Evolutionary conservation across 257 asterid genomes (phyloP), one percentile per base, ranked within the genome.

Genomic region (Paulownia fortunei): DNA sequence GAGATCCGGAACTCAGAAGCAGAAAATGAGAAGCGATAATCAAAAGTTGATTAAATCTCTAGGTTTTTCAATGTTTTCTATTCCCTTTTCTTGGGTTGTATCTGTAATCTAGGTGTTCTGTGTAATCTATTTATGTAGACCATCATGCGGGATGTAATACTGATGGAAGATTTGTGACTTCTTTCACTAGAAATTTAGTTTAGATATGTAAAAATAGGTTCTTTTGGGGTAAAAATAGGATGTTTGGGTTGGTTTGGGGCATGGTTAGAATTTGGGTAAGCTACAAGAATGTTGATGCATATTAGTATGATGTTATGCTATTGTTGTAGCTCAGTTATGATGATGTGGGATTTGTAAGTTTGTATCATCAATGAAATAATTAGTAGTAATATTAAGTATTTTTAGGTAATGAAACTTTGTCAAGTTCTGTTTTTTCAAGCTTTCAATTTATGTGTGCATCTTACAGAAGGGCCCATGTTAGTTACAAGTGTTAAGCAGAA

Each of bases 1-100:
- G 81, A 54, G 72, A 26, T 67, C 82, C 23, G 80, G 68, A 59
- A n/a, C 30, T 61, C 55, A 51, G 15, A 74, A 59, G 73, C 54
- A 47, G 26, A 55, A 41, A 59, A 11, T 51, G 16, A 9, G 73
- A 59, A 72, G 78, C 61, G 36, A 51, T 64, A 58, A 51, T 46
- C 26, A 12, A n/a, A 34, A 44, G 37, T 5, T 13, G 21, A 54
- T 47, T 39, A 16, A 55, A 24, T 68, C 30, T 62, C 52, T 54
- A 13, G 54, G 70, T 79, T 61, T 41, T 18, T 42, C 3, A 21
- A 12, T n/a, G 27, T n/a, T 59, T 15, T 4, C 12, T 21, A 5
- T 3, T 9, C 34, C 2, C 16, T 36, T 30, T 37, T 62, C 23
- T 52, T 62, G 51, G 27, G 34, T 58, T 79, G 65, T 42, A 12